Base-by-base conservation (phyloP, 345 rosid genomes). In the Eucalyptus marginata region DNA sequence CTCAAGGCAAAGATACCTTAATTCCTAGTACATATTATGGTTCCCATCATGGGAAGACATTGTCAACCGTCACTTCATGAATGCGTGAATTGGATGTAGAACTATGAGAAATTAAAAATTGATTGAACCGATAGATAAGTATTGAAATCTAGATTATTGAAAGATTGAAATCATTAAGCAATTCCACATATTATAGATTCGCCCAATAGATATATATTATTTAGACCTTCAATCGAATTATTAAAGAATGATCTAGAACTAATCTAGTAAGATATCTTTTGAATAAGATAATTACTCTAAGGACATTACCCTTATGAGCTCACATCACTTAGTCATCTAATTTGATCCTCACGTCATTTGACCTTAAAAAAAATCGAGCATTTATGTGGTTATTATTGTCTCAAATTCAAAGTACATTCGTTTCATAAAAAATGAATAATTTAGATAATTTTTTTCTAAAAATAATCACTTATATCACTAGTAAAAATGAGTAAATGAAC, bases 341-440 rank as follows among this genome's bases (percentile, higher is more conserved):
- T 52, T 56, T 56, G 29, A 24, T 56, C 29, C 29, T 56, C 62
- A 24, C 62, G 4, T 50, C 52, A 56, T 25, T 0, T 10, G 1
- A 20, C 24, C 13, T 24, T 27, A 11, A 27, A 10, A 59, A 27
- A 52, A 52, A 52, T 0, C 5, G 31, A 62, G 33, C 16, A 29
- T 62, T 62, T 29, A 12, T 27, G 17, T 13, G 15, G 33, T 62
- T 29, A 27, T 62, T 5, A 62, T 27, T 4, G 0, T 62, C 31
- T 29, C 0, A 29, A 62, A 4, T 6, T 24, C 1, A 1, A 8
- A 24, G 1, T 24, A 29, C 0, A 8, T 56, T 56, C 0, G 0
- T 56, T 56, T 56, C 1, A 1, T 56, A 6, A 22, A 56, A 24
- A 56, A 24, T 4, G 1, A 56, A 22, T 56, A 24, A 24, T 56